Percentiles rank a stretch among this genome's conserved stretches.
Evolutionary conservation across 805 yeast genomes (phyloP).

Genomic region (Candida ficus): DNA sequence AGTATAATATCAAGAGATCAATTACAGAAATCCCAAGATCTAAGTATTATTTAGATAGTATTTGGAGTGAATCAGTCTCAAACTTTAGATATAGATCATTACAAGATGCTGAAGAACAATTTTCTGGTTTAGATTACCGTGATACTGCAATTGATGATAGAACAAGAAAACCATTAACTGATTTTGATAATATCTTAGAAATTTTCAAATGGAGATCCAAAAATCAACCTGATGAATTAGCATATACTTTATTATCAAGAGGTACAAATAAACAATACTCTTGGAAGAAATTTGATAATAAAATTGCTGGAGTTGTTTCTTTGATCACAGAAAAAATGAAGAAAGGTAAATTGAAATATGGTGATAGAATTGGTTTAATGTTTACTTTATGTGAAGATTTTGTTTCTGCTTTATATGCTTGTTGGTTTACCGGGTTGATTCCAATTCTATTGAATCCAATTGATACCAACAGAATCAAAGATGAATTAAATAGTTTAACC

Average conservation of each 20-base stretch:
- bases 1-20: slow-evolving; percentile 64
- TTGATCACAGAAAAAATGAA: slow-evolving; percentile 68
- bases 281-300: slow-evolving; percentile 80
- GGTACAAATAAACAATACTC: slow-evolving; percentile 48
- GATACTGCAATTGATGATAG: slow-evolving; percentile 74
- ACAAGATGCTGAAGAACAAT: slow-evolving; percentile 60
- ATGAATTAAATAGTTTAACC: slow-evolving; percentile 65
- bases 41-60: slow-evolving; percentile 72
- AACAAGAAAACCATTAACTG: slow-evolving; percentile 67
- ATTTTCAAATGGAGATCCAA: slow-evolving; percentile 74
- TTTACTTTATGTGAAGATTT: slow-evolving; percentile 86
- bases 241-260: slow-evolving; percentile 46
- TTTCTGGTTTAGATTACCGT: slow-evolving; percentile 76
- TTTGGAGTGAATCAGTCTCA: slow-evolving; percentile 65
- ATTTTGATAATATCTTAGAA: slow-evolving; percentile 66
- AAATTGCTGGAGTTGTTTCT: slow-evolving; percentile 69
- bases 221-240: slow-evolving; percentile 73
- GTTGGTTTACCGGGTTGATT: slow-evolving; percentile 73
- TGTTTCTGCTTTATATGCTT: slow-evolving; percentile 77
- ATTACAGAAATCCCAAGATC: slow-evolving; percentile 67
- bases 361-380: slow-evolving; percentile 73
- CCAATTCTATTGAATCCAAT: slow-evolving; percentile 75
- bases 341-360: slow-evolving; percentile 58
- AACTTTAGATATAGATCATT: slow-evolving; percentile 56
- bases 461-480: slow-evolving; percentile 59